Conservation (phyloP, 2,329 filamentous ascomycete species). For the Paecilomyces sp. region DNA sequence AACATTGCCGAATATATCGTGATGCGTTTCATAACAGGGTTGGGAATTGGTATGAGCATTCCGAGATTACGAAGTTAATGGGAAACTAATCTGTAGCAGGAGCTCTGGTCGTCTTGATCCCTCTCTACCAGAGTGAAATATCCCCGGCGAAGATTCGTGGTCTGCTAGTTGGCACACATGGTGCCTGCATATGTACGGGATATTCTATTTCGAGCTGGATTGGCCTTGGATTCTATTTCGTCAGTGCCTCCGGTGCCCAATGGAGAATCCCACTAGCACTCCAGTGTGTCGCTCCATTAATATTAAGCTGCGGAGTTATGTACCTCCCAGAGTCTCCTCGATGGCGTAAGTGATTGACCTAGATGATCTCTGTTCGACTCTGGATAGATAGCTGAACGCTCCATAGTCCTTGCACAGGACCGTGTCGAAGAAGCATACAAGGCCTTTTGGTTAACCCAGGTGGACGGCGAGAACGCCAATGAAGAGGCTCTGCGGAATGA, state of each 20-base stretch:
- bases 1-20: conserved; percentile 6
- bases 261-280: conserved; percentile 17
- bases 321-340: conserved; percentile 14
- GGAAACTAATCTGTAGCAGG: neutral
- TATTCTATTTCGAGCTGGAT: conserved; percentile 18
- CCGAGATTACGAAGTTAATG: neutral
- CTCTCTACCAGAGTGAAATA: conserved; percentile 19
- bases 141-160: conserved; percentile 18
- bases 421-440: conserved; percentile 10
- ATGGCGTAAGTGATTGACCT: conserved; percentile 12
- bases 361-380: neutral
- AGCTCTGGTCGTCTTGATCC: conserved; percentile 5
- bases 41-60: conserved; percentile 3
- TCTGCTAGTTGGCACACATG: conserved; percentile 16
- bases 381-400: neutral
- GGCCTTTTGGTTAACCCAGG: conserved; percentile 2
- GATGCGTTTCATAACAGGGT: conserved; percentile 4
- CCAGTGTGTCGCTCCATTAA: conserved; percentile 10
- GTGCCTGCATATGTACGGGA: conserved; percentile 17
- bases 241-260: conserved; percentile 11
- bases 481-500: conserved; percentile 16
- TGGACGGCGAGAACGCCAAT: conserved; percentile 5
- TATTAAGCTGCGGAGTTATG: conserved; percentile 7
- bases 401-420: conserved; percentile 12
- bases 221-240: conserved; percentile 17